Base-by-base conservation (phyloP, 129 eudicot genomes). In the Saussurea involucrata region DNA sequence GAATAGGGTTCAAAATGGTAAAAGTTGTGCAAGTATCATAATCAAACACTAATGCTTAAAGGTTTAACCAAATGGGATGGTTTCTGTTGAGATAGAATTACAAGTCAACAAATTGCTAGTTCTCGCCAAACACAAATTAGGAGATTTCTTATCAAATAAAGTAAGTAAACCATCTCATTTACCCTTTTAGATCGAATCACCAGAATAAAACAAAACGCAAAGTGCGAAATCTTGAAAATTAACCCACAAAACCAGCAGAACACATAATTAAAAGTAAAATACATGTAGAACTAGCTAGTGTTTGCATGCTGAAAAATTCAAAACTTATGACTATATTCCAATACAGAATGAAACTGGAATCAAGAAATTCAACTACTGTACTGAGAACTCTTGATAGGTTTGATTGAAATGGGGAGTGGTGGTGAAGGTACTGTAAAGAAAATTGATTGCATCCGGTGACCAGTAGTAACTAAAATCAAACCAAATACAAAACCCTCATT, bases 311-410 rank as follows among this genome's bases (percentile, higher is more conserved):
- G 20, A 71, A 80, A 74, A 24, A 17, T 53, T 37, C 9, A 66
- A 37, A 28, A 27, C 22, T 17, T 29, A 33, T 17, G 61, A 58
- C 36, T 3, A 18, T 29, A 17, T 42, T 24, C 58, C 4, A 20
- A 36, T 17, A 74, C 27, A 44, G 21, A 34, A 68, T 24, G 3
- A 27, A 36, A 29, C 15, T 22, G 32, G 69, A 29, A 82, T 71
- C 71, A 75, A 49, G 73, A 80, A 70, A 27, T 33, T 42, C 13
- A 71, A 80, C 82, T 76, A n/a, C n/a, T n/a, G n/a, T n/a, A n/a
- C n/a, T n/a, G n/a, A n/a, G n/a, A n/a, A n/a, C n/a, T n/a, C n/a
- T n/a, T n/a, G n/a, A n/a, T n/a, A n/a, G n/a, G n/a, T n/a, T n/a
- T n/a, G n/a, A n/a, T n/a, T n/a, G n/a, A n/a, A n/a, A n/a, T n/a